These are phyloP conservation scores for Volvox africanus DNA, from an alignment of 139 green algal genomes.

Conservation along the genomic window DNA sequence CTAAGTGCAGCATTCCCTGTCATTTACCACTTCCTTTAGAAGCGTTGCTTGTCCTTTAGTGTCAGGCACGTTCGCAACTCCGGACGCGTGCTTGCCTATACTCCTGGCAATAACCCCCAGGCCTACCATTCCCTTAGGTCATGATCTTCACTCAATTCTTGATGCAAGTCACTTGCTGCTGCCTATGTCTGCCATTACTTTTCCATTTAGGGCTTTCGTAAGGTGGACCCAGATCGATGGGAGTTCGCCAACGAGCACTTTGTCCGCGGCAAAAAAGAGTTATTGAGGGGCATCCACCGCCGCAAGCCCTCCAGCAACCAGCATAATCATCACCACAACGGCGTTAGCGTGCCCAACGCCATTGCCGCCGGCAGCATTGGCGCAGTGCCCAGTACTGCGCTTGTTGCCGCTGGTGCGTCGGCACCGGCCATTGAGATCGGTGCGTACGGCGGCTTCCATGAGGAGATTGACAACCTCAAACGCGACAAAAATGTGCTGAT, in stretches of 20 bases:
- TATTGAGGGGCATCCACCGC: constrained; percentile 87
- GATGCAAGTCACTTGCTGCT: neutral
- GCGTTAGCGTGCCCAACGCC: neutral
- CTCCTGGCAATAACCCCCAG: too few relatives aligned
- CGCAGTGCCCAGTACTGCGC: constrained; percentile 25
- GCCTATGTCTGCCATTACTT: neutral
- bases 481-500: constrained; percentile 91
- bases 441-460: constrained; percentile 80
- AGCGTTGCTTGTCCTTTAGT: too few relatives aligned
- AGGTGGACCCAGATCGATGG: constrained; percentile 96
- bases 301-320: constrained; percentile 71
- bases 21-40: too few relatives aligned
- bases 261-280: constrained; percentile 76
- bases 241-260: constrained; percentile 99
- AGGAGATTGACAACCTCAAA: constrained; percentile 89
- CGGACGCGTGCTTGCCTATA: too few relatives aligned
- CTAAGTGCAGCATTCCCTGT: too few relatives aligned
- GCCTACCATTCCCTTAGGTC: too few relatives aligned
- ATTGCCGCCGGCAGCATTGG: neutral
- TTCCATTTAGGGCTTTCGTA: constrained; percentile 89
- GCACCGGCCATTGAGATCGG: constrained; percentile 76
- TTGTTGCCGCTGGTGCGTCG: neutral
- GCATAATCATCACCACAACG: neutral
- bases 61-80: too few relatives aligned
- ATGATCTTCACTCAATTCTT: too few relatives aligned